Percentiles rank a stretch among this genome's conserved stretches.
phyloP scores from a whole-genome alignment of 495 filamentous ascomycete genomes.

The Tricharina praecox region DNA sequence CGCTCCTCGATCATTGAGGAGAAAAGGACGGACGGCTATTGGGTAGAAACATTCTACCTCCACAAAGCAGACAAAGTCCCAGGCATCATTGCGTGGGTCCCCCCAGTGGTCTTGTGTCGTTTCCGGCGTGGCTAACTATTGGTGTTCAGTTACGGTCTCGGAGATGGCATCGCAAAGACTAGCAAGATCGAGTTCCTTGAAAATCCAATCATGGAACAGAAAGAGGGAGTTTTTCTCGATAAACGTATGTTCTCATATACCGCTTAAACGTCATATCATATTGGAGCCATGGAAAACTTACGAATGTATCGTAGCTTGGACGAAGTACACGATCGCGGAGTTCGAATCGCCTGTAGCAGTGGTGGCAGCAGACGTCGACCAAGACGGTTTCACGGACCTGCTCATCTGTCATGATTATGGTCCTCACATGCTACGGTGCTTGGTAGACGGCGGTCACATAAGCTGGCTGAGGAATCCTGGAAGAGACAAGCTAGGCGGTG shows the following conservation, averaged over 20 bases:
- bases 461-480: not conserved
- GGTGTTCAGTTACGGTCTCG: too few relatives aligned
- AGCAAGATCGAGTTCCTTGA: too few relatives aligned
- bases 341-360: slow-evolving; percentile 13
- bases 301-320: slow-evolving; percentile 5
- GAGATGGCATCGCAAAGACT: too few relatives aligned
- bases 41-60: slow-evolving; percentile 20
- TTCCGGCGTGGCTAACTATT: too few relatives aligned
- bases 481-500: slow-evolving; percentile 2
- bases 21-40: slow-evolving; percentile 17
- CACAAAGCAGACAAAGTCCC: slow-evolving; percentile 9
- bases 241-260: too few relatives aligned
- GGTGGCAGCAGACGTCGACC: slow-evolving; percentile 10
- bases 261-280: too few relatives aligned
- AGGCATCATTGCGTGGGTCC: slow-evolving; percentile 16
- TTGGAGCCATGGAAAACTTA: too few relatives aligned
- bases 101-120: too few relatives aligned
- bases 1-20: too few relatives aligned
- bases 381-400: slow-evolving; percentile 15
- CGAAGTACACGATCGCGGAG: not conserved
- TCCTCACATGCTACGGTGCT: not conserved
- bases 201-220: too few relatives aligned
- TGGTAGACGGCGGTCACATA: not conserved
- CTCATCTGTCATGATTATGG: slow-evolving; percentile 18
- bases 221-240: too few relatives aligned